A percentile compares a stretch with the other conserved stretches of the same genome.
phyloP scores from a whole-genome alignment of 2,329 filamentous ascomycete species.

The Clarireedia paspali region DNA sequence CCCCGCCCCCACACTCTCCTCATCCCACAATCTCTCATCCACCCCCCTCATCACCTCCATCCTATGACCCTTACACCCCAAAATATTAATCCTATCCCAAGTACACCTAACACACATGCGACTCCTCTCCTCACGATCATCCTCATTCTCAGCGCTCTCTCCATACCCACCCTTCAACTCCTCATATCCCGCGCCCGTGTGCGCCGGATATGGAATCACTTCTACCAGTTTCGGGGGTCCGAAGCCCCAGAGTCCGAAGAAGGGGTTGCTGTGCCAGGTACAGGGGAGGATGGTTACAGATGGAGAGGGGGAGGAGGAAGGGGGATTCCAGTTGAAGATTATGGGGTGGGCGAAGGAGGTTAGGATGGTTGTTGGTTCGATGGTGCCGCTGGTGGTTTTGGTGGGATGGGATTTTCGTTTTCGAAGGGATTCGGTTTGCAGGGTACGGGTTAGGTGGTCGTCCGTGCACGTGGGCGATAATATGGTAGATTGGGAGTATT shows the following conservation, averaged over 20 bases:
- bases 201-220: slow-evolving; percentile 11
- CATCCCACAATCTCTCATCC: slow-evolving; percentile 11
- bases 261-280: slow-evolving; percentile 18
- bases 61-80: slow-evolving; percentile 16
- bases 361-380: slow-evolving; percentile 14
- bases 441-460: background rate
- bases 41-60: slow-evolving; percentile 9
- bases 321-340: slow-evolving; percentile 19
- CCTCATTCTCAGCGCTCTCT: background rate
- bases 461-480: background rate
- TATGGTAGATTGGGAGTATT: background rate
- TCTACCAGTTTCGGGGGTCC: slow-evolving; percentile 11
- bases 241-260: slow-evolving; percentile 24
- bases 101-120: slow-evolving; percentile 26
- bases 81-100: slow-evolving; percentile 12
- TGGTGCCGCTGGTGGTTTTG: background rate
- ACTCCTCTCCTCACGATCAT: slow-evolving; percentile 5
- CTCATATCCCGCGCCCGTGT: slow-evolving; percentile 14
- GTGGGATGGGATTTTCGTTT: background rate
- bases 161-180: slow-evolving; percentile 19
- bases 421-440: background rate
- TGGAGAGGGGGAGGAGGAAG: background rate
- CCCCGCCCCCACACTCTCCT: slow-evolving; percentile 2
- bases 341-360: slow-evolving; percentile 27
- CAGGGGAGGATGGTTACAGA: slow-evolving; percentile 12